Base-by-base conservation (phyloP, 1,284 basidiomycete species). In the Leccinum angustisporum region DNA sequence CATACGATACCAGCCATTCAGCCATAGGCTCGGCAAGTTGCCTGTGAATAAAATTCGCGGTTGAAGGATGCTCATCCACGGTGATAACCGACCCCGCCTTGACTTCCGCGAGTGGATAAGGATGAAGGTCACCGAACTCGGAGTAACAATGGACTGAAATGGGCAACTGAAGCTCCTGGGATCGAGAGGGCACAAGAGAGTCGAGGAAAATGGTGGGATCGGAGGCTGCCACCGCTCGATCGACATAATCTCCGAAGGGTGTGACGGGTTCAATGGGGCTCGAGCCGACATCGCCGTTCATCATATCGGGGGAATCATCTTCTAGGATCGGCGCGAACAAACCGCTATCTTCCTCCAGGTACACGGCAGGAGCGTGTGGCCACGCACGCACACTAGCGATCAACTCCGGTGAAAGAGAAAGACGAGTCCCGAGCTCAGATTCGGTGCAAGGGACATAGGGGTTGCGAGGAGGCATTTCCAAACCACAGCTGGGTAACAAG, bases 181-280 rank as follows among this genome's bases (percentile, higher is more conserved):
- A 67, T 58, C 61, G 61, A 38, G 62, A 59, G 18, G 62, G 62
- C 21, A 62, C 61, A 36, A 70, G 57, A 43, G 66, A 34, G 55
- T 71, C 65, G 25, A 67, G 72, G 48, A 68, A 10, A 53, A 65
- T 33, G 48, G 65, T 60, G 56, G 62, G 65, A 58, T 75, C 72
- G 27, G 75, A 76, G 59, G 81, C 76, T 53, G 85, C 80, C 21
- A 91, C 83, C 18, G 81, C 88, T 58, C 85, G 85, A 77, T 91
- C 90, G 48, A 91, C 81, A 61, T 82, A 91, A 63, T 89, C 85
- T 43, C 83, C 86, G 67, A 91, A 91, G 51, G 90, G 90, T 36
- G 90, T 92, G 65, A 87, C 69, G 5, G 89, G 89, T 56, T 84
- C 87, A 30, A 88, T 72, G 16, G 90, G 88, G 70, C 90, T 91